Percentiles rank a stretch among this genome's conserved stretches.
Conservation (phyloP, 805 yeast genomes). For the Maudiozyma saulgeensis region DNA sequence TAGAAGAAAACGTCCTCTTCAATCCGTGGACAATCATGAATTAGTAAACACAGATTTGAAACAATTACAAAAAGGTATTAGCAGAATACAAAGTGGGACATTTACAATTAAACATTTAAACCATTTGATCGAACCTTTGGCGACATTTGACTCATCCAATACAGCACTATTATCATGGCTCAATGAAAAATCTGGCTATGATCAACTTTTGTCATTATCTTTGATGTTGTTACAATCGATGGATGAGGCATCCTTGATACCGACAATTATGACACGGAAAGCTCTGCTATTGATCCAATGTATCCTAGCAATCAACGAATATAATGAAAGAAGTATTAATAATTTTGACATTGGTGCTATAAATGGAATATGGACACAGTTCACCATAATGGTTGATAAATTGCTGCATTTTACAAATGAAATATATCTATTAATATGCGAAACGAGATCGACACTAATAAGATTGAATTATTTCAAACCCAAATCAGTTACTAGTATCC, state of each 20-base stretch:
- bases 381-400: slow-evolving; percentile 12
- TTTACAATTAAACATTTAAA: slow-evolving; percentile 23
- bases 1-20: neutral
- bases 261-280: slow-evolving; percentile 20
- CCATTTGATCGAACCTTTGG: slow-evolving; percentile 15
- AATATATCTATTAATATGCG: slow-evolving; percentile 17
- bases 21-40: neutral
- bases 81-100: slow-evolving; percentile 20
- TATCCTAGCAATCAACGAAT: slow-evolving; percentile 7
- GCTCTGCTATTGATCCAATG: slow-evolving; percentile 19
- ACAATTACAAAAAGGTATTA: slow-evolving; percentile 14
- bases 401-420: slow-evolving; percentile 18
- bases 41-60: slow-evolving; percentile 4
- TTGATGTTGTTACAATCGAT: slow-evolving; percentile 19
- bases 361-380: slow-evolving; percentile 15
- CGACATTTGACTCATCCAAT: slow-evolving; percentile 5
- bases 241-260: slow-evolving; percentile 17
- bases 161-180: slow-evolving; percentile 16
- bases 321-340: slow-evolving; percentile 2
- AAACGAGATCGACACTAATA: slow-evolving; percentile 16
- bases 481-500: slow-evolving; percentile 11
- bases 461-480: slow-evolving; percentile 9
- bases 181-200: slow-evolving; percentile 14
- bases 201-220: slow-evolving; percentile 12
- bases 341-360: slow-evolving; percentile 4